Base-by-base conservation (phyloP, 176 grass and related monocot genomes). In the Avena sativa region DNA sequence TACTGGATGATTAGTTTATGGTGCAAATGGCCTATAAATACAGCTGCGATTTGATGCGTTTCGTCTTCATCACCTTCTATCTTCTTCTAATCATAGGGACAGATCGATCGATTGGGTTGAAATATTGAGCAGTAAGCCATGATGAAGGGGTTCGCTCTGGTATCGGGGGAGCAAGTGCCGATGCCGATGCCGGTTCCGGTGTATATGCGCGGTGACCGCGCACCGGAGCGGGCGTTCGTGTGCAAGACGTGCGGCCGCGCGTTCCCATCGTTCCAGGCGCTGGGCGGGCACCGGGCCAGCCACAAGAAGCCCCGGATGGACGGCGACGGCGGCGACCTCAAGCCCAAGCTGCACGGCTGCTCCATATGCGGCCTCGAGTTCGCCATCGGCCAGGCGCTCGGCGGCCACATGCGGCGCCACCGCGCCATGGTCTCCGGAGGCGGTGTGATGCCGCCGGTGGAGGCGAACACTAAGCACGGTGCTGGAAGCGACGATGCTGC, bases 241-340 rank as follows among this genome's bases (percentile, higher is more conserved):
- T 98, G 97, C 89, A 98, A 96, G 92, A 96, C 97, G 14, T 98
- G 97, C 90, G 91, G 87, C 87, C 93, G 92, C 44, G 71, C 56
- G 86, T 98, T 98, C 89, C 74, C 89, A n/a, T 98, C 95, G 0
- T 98, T 98, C 80, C 95, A 98, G 73, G 95, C 95, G 23, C 90
- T 98, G 25, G 95, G 95, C 1, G 95, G 95, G 13, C 95, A 98
- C 93, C 90, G 95, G 14, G 93, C 96, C 34, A 95, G 97, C 89
- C 97, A 99, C 90, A 99, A 99, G 86, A 99, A 96, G 79, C 94
- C 89, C 7, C 83, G 85, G 85, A 53, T 96, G 9, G 71, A 86
- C 56, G 92, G 81, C n/a, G 48, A 20, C 5, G 56, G 83, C 9
- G 78, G 71, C 46, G 63, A 78, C 25, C 87, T 83, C 51, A 93